Evolutionary conservation across 2,329 filamentous ascomycete genomes (phyloP).

Genomic region (Keithomyces neogunnii): DNA sequence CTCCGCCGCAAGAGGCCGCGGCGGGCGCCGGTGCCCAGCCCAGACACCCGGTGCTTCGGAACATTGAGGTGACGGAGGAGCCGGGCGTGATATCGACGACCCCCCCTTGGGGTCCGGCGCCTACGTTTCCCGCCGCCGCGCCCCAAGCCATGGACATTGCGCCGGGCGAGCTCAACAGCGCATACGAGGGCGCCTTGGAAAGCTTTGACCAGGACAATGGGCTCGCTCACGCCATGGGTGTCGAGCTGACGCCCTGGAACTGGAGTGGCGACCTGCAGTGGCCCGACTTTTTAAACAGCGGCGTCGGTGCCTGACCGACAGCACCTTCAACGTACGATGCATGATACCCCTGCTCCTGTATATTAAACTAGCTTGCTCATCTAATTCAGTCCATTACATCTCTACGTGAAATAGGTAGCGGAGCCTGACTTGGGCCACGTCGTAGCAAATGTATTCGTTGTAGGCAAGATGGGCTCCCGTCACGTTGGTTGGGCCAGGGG

Average conservation of each 20-base stretch:
- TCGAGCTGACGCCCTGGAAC: slow-evolving; percentile 29
- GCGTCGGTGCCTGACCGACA: slow-evolving; percentile 17
- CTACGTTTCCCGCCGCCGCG: background rate
- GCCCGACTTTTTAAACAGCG: slow-evolving; percentile 24
- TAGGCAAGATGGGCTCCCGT: slow-evolving; percentile 44
- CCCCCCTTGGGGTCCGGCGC: background rate
- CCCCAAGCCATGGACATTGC: slow-evolving; percentile 17
- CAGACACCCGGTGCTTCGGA: slow-evolving; percentile 11
- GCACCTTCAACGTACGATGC: too few relatives aligned
- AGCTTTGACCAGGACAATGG: slow-evolving; percentile 37
- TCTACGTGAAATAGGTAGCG: slow-evolving; percentile 61
- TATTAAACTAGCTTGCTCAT: too few relatives aligned
- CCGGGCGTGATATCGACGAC: slow-evolving; percentile 14
- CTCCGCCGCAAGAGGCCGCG: slow-evolving; percentile 8
- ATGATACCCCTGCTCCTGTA: too few relatives aligned
- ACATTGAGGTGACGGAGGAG: slow-evolving; percentile 18
- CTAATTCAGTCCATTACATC: slow-evolving; percentile 22
- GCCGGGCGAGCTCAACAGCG: slow-evolving; percentile 36
- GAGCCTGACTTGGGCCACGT: slow-evolving; percentile 60
- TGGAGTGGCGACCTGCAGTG: slow-evolving; percentile 21
- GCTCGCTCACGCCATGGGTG: slow-evolving; percentile 32
- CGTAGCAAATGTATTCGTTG: slow-evolving; percentile 69
- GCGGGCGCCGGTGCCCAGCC: slow-evolving; percentile 9
- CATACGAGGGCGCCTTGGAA: slow-evolving; percentile 40
- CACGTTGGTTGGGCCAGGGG: slow-evolving; percentile 40